phyloP scores from a whole-genome alignment of 1,284 basidiomycete species.

The Ganoderma meredithae region DNA sequence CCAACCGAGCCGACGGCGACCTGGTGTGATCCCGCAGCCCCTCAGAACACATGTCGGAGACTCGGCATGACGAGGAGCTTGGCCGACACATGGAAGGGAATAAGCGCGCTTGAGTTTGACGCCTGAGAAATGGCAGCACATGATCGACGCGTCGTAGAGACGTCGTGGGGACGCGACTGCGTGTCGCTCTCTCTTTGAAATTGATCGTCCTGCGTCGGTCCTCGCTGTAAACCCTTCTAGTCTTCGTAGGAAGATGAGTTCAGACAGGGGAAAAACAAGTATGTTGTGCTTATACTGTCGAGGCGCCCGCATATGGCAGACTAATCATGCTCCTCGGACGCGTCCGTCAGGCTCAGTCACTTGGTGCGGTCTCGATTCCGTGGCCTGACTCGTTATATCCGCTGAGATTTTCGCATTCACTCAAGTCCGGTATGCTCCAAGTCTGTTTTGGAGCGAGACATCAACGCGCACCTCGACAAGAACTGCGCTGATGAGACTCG shows the following conservation, averaged over 20 bases:
- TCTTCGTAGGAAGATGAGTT: not conserved
- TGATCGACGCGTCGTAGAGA: constrained; percentile 15
- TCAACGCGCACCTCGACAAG: constrained; percentile 58
- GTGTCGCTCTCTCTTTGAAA: not conserved
- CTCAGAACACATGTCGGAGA: too few relatives aligned
- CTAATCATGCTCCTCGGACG: not conserved
- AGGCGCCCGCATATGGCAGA: not conserved
- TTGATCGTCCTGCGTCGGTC: not conserved
- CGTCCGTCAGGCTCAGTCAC: constrained; percentile 16
- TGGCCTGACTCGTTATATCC: not conserved
- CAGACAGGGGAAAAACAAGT: constrained; percentile 4
- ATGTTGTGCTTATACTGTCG: not conserved
- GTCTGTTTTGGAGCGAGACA: constrained; percentile 48
- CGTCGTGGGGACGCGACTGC: not conserved
- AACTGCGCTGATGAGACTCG: constrained; percentile 44
- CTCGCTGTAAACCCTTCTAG: not conserved
- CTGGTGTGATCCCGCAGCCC: not conserved
- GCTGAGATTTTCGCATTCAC: not conserved
- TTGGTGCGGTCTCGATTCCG: constrained; percentile 14
- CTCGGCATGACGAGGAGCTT: too few relatives aligned
- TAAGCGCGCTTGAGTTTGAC: not conserved
- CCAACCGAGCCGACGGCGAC: not conserved
- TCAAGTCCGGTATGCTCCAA: constrained; percentile 55
- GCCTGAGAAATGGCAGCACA: not conserved
- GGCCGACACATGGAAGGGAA: not conserved